These are phyloP conservation scores for Lojkania enalia DNA, from an alignment of 2,329 filamentous ascomycete genomes.

Conservation along the genomic window DNA sequence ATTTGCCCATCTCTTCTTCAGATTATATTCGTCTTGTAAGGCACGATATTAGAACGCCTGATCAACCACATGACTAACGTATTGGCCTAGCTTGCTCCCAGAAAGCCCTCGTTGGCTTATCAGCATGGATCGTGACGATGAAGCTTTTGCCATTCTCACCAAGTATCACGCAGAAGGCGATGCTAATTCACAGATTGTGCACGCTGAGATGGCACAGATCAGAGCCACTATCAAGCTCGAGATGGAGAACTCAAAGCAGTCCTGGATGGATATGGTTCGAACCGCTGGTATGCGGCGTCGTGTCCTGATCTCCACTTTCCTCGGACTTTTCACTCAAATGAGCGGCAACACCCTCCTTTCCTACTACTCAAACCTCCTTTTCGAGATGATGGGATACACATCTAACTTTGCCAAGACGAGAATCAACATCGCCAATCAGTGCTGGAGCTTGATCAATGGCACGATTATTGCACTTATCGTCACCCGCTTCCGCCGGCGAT, in stretches of 20 bases:
- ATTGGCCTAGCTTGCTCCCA: constrained; percentile 34
- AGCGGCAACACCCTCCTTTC: constrained; percentile 45
- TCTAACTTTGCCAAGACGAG: constrained; percentile 43
- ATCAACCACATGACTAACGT: constrained; percentile 1
- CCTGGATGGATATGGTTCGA: constrained; percentile 58
- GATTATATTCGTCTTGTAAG: constrained; percentile 42
- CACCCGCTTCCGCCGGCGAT: constrained; percentile 48
- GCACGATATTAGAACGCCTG: constrained; percentile 2
- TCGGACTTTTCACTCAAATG: constrained; percentile 47
- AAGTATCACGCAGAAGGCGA: constrained; percentile 53
- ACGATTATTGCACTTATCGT: constrained; percentile 46
- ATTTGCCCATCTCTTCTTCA: constrained; percentile 53
- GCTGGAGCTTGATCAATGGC: constrained; percentile 49
- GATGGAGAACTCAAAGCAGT: constrained; percentile 48
- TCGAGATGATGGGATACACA: constrained; percentile 47
- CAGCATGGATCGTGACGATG: constrained; percentile 48
- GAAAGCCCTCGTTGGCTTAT: constrained; percentile 49
- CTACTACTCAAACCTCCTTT: constrained; percentile 42
- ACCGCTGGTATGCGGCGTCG: constrained; percentile 50
- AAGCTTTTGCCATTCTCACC: constrained; percentile 39
- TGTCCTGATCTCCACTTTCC: constrained; percentile 35
- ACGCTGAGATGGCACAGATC: constrained; percentile 63
- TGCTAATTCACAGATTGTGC: constrained; percentile 43
- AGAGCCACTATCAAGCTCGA: background rate
- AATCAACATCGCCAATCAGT: constrained; percentile 47